These are phyloP conservation scores for Beauveria brongniartii DNA, from an alignment of 2,329 filamentous ascomycete genomes.

Conservation along the genomic window DNA sequence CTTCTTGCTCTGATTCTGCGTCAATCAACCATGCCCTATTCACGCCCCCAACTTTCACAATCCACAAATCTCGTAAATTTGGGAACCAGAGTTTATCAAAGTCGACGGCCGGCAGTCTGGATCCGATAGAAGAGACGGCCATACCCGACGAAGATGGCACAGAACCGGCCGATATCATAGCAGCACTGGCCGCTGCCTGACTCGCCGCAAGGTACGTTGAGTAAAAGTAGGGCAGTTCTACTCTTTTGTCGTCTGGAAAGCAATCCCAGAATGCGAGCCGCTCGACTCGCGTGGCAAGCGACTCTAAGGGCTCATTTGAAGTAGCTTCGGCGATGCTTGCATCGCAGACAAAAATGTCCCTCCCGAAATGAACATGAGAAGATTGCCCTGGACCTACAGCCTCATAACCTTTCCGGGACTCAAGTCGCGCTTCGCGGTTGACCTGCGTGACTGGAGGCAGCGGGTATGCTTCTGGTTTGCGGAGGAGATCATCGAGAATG, in stretches of 20 bases:
- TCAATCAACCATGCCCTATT: conserved; percentile 28
- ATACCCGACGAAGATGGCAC: background rate
- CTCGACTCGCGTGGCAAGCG: conserved; percentile 25
- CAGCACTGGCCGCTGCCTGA: conserved; percentile 19
- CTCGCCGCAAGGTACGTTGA: conserved; percentile 27
- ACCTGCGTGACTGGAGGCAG: conserved; percentile 29
- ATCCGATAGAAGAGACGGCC: background rate
- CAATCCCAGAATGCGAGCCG: conserved; percentile 33
- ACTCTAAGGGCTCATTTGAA: conserved; percentile 24
- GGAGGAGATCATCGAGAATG: conserved; percentile 27
- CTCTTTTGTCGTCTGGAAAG: conserved; percentile 29
- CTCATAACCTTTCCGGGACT: conserved; percentile 28
- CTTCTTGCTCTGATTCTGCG: conserved; percentile 21
- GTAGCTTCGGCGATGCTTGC: conserved; percentile 27
- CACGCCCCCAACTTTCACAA: conserved; percentile 31
- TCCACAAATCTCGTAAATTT: conserved; percentile 30
- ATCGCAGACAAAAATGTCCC: conserved; percentile 31
- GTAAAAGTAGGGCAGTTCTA: conserved; percentile 26
- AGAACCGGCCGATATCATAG: conserved; percentile 19
- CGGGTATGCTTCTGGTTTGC: conserved; percentile 23
- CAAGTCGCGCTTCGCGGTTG: conserved; percentile 26
- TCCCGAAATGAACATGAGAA: conserved; percentile 28
- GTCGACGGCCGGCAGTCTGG: conserved; percentile 18
- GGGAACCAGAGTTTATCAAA: conserved; percentile 32
- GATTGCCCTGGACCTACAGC: conserved; percentile 21